Base-by-base conservation (phyloP, 2,329 filamentous ascomycete genomes). In the Colletotrichum acutatum region DNA sequence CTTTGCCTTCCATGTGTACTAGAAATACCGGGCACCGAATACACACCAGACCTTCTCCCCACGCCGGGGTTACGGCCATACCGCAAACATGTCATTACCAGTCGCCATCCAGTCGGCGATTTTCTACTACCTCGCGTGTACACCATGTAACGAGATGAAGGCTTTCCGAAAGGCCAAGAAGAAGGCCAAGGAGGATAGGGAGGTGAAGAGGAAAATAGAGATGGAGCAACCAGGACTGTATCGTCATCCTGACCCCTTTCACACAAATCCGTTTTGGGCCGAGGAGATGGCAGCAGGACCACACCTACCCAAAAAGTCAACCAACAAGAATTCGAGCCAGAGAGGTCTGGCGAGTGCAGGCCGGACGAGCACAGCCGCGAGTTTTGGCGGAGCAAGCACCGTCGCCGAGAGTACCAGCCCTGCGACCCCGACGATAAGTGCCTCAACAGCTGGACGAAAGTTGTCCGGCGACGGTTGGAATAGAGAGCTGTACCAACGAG, bases 201-300 rank as follows among this genome's bases (percentile, higher is more conserved):
- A 89, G 76, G 90, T 93, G 76, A 92, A 93, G 80, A 87, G 88
- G 58, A 89, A 86, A 72, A 82, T 91, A 71, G 89, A 93, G 76
- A 88, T 88, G 67, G 90, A 95, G 75, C 90, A 95, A 80, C 94
- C 94, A 0, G 90, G 90, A 53, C 82, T 91, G 12, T 97, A 97
- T 81, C 88, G 91, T 63, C 95, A 98, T 78, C 95, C 93, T 1
- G 90, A 91, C 57, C 94, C 95, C 1, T 97, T 95, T 78, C 92
- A 92, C 78, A 97, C 95, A 32, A 98, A 98, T 78, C 92, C 93
- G 14, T 94, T 94, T 83, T 98, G 95, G 95, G 86, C 89, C 37
- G 93, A 97, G 79, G 95, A 98, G 82, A 97, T 98, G 76, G 87
- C 87, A 74, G 88, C 95, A 83, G 95, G 95, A 0, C 95, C 95